phyloP scores from a whole-genome alignment of 2,329 filamentous ascomycete genomes.

The Cladophialophora chaetospira region DNA sequence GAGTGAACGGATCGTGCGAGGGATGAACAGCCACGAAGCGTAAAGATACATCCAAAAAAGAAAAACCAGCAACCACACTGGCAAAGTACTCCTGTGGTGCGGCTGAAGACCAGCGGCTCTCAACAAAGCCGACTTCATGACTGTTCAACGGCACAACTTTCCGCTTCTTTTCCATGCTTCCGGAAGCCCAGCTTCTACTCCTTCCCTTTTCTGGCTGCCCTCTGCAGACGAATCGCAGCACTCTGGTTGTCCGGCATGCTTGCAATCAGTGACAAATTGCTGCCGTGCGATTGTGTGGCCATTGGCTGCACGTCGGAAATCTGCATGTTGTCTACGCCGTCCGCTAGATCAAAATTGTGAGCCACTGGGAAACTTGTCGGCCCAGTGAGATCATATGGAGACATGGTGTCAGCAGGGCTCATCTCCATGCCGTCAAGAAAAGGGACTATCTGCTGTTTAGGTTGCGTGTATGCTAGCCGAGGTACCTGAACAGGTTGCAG shows the following conservation, averaged over 20 bases:
- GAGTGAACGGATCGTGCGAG: too few species aligned
- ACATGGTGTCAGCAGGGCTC: constrained; percentile 19
- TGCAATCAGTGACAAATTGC: not conserved
- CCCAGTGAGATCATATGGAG: constrained; percentile 11
- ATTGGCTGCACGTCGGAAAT: not conserved
- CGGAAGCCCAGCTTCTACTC: not conserved
- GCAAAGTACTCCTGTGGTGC: too few species aligned
- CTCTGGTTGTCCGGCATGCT: not conserved
- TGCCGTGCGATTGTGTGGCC: not conserved
- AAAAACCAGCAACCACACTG: too few species aligned
- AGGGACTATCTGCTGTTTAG: not conserved
- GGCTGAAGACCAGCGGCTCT: too few species aligned
- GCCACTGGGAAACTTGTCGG: not conserved
- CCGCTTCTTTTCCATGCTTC: too few species aligned
- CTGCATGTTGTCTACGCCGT: not conserved
- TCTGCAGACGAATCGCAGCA: constrained; percentile 1
- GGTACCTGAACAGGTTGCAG: constrained; percentile 10
- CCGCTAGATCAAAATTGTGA: not conserved
- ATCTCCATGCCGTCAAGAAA: not conserved
- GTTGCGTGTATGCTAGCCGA: not conserved
- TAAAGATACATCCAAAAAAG: too few species aligned
- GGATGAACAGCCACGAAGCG: too few species aligned
- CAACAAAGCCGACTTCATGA: too few species aligned
- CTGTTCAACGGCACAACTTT: too few species aligned
- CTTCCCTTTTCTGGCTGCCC: not conserved